A percentile compares a stretch with the other conserved stretches of the same genome.
Conservation (phyloP, 176 grass and related monocot genomes). For the Pontederia paniculata region DNA sequence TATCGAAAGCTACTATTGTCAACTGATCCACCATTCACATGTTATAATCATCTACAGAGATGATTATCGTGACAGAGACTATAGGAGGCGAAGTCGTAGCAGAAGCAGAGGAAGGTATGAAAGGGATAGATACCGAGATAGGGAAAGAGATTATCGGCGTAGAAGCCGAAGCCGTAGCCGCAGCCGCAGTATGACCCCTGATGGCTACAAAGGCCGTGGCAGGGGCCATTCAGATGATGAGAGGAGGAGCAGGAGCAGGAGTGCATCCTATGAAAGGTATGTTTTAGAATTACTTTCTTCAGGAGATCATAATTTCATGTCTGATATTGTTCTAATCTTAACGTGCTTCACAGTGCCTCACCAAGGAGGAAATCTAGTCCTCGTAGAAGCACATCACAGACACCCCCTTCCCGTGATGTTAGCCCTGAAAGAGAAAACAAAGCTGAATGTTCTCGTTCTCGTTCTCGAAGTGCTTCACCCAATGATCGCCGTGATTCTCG, state of each 20-base stretch:
- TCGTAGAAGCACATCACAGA: constrained; percentile 42
- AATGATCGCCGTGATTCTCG: constrained; percentile 12
- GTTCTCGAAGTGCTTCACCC: constrained; percentile 15
- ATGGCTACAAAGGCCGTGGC: constrained; percentile 33
- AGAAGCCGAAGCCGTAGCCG: neutral
- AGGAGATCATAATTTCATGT: neutral
- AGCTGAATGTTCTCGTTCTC: neutral
- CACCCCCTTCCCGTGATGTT: constrained; percentile 25
- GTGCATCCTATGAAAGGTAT: constrained; percentile 7
- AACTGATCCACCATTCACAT: no score
- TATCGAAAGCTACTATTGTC: neutral
- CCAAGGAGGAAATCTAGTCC: constrained; percentile 49
- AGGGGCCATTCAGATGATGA: constrained; percentile 34
- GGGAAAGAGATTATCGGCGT: neutral
- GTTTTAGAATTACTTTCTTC: constrained; percentile 5
- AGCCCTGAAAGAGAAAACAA: constrained; percentile 11
- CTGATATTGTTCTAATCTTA: neutral
- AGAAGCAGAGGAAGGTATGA: constrained; percentile 14
- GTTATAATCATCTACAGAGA: constrained; percentile 8
- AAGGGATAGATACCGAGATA: neutral
- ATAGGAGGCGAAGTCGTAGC: constrained; percentile 9
- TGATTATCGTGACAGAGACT: constrained; percentile 5
- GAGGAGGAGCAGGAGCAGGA: constrained; percentile 1
- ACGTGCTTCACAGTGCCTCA: constrained; percentile 32
- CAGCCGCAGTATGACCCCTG: constrained; percentile 23